Base-by-base conservation (phyloP, 1,139 yeast genomes). In the Geotrichum klebahnii region DNA sequence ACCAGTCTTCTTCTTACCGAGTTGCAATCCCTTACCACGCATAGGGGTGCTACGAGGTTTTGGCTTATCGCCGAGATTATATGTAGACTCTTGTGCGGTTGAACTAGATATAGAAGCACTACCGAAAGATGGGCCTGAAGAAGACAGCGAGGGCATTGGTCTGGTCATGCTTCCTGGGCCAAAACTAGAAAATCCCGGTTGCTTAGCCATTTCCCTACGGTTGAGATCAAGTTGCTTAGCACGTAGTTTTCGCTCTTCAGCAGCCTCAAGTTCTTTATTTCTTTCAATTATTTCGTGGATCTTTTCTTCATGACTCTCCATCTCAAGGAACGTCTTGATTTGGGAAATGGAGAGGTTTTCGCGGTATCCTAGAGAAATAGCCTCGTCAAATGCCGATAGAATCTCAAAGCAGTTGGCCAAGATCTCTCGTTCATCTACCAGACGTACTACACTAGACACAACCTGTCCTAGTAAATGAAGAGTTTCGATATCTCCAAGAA, bases 251-350 rank as follows among this genome's bases (percentile, higher is more conserved):
- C 97, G 83, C 70, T 92, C 97, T 69, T 92, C 98, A 48, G 89
- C 83, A 39, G 98, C 98, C 70, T 92, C 98, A 65, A 87, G 75
- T 72, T 92, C 98, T 72, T 92, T 94, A 72, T 92, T 92, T 67
- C 95, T 81, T 69, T 92, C 97, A 62, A 94, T 92, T 65, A 92
- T 90, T 67, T 94, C 97, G 73, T 92, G 97, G 63, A 94, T 89
- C 74, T 88, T 90, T 71, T 94, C 99, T 70, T 94, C 98, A 65
- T 92, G 97, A 34, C 95, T 84, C 70, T 92, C 97, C 98, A 94
- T 92, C 66, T 88, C 94, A 70, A 94, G 75, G 71, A 87, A 92
- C 16, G 95, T 86, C 67, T 80, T 82, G 57, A 94, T 87, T 72
- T 92, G 98, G 52, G 82, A 70, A 59, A 85, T 67, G 0, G 94